phyloP scores from a whole-genome alignment of 2,329 filamentous ascomycete species.

The Fusarium luffae region DNA sequence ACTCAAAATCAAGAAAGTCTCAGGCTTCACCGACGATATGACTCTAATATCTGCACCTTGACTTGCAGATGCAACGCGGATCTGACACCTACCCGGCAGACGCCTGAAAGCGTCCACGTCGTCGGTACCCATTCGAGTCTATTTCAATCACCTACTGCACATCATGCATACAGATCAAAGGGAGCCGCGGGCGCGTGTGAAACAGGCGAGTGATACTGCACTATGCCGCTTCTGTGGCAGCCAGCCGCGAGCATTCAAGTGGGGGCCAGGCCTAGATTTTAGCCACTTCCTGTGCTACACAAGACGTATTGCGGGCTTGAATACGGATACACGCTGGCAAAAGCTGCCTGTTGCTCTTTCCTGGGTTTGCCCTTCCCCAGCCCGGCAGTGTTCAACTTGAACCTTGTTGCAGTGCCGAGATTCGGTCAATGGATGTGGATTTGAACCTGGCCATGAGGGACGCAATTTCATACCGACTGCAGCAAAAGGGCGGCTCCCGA shows the following conservation, averaged over 20 bases:
- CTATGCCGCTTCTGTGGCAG: conserved; percentile 40
- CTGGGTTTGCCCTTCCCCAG: conserved; percentile 17
- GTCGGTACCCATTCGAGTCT: conserved; percentile 43
- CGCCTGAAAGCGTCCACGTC: conserved; percentile 44
- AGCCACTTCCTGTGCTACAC: conserved; percentile 29
- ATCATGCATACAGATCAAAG: conserved; percentile 47
- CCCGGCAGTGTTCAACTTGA: conserved; percentile 31
- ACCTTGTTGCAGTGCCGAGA: conserved; percentile 33
- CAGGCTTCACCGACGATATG: conserved; percentile 46
- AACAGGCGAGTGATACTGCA: conserved; percentile 34
- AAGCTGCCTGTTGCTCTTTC: conserved; percentile 11
- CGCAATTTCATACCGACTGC: conserved; percentile 4
- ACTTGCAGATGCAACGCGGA: conserved; percentile 40
- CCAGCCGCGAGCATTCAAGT: conserved; percentile 28
- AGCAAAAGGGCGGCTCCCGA: conserved; percentile 30
- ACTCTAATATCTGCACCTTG: conserved; percentile 29
- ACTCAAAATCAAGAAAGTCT: conserved; percentile 17
- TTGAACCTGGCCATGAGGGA: background rate
- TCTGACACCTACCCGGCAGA: conserved; percentile 40
- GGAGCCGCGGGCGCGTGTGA: conserved; percentile 38
- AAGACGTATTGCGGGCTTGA: conserved; percentile 26
- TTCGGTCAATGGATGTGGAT: conserved; percentile 19
- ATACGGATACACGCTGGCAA: conserved; percentile 25
- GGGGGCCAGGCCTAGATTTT: conserved; percentile 32
- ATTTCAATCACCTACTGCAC: conserved; percentile 45